phyloP scores from a whole-genome alignment of 2,329 filamentous ascomycete genomes.

The Hymenoscyphus infarciens region DNA sequence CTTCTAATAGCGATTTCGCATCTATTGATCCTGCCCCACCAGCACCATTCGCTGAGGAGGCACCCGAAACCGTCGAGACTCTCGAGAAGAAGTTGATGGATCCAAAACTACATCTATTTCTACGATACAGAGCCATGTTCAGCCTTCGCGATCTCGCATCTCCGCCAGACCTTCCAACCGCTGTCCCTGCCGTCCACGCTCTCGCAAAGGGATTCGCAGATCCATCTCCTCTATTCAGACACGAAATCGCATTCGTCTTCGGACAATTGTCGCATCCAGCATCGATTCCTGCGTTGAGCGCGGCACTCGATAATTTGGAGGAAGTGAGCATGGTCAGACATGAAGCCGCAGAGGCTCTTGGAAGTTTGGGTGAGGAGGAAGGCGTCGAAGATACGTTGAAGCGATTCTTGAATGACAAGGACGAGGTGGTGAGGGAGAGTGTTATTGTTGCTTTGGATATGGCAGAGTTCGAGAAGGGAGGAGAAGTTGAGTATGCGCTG shows the following conservation, averaged over 20 bases:
- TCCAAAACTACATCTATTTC: slow-evolving; percentile 74
- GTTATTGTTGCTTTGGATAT: slow-evolving; percentile 95
- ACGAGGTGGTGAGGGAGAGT: slow-evolving; percentile 91
- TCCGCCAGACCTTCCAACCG: slow-evolving; percentile 85
- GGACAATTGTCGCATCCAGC: slow-evolving; percentile 93
- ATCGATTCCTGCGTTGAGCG: slow-evolving; percentile 86
- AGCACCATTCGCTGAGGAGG: slow-evolving; percentile 77
- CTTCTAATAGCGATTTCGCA: slow-evolving; percentile 71
- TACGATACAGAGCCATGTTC: slow-evolving; percentile 97
- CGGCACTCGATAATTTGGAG: slow-evolving; percentile 69
- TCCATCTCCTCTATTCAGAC: slow-evolving; percentile 86
- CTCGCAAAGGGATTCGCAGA: slow-evolving; percentile 84
- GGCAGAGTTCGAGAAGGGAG: slow-evolving; percentile 92
- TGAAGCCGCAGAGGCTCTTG: slow-evolving; percentile 93
- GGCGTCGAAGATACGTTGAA: slow-evolving; percentile 85
- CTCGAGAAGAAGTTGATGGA: slow-evolving; percentile 78
- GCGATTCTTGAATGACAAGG: slow-evolving; percentile 82
- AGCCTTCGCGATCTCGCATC: slow-evolving; percentile 91
- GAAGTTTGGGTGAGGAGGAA: slow-evolving; percentile 87
- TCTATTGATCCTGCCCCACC: slow-evolving; percentile 95
- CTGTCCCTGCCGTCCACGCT: slow-evolving; percentile 79
- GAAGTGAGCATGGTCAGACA: slow-evolving; percentile 97
- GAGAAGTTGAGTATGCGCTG: slow-evolving; percentile 86
- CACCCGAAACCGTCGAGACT: slow-evolving; percentile 64
- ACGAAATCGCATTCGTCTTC: slow-evolving; percentile 98